These are phyloP conservation scores for Phialocephala subalpina DNA, from an alignment of 2,329 filamentous ascomycete species.

Conservation along the genomic window DNA sequence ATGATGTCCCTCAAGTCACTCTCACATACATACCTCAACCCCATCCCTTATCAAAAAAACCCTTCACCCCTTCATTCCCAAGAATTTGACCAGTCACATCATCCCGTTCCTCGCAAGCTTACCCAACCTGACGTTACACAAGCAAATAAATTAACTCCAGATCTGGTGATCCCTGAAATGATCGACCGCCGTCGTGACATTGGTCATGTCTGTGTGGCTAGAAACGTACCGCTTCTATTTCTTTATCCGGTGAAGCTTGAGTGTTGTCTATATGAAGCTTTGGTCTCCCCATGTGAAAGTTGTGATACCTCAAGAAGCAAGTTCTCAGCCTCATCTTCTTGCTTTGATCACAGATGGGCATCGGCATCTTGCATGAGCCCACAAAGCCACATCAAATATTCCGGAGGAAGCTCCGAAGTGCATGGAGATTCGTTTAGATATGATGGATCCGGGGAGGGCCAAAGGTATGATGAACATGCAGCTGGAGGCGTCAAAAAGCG, in stretches of 20 bases:
- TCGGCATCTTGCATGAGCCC: neutral
- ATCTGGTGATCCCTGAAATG: slow-evolving; percentile 4
- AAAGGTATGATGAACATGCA: too few species aligned
- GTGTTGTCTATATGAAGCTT: too few species aligned
- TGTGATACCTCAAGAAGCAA: neutral
- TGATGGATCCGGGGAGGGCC: neutral
- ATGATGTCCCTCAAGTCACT: neutral
- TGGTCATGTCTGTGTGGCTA: neutral
- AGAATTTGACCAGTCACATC: slow-evolving; percentile 1
- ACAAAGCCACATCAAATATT: neutral
- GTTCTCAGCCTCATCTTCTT: neutral
- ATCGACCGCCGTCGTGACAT: neutral
- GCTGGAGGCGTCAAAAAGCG: too few species aligned
- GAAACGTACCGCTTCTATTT: neutral
- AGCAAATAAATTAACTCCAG: slow-evolving; percentile 5
- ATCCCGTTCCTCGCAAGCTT: neutral
- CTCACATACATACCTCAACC: neutral
- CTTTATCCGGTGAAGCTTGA: too few species aligned
- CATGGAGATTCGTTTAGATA: neutral
- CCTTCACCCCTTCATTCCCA: slow-evolving; percentile 4
- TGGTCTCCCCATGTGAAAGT: too few species aligned
- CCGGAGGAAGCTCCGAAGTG: neutral
- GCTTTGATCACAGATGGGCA: neutral
- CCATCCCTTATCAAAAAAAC: neutral
- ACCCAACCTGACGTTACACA: slow-evolving; percentile 4